Base-by-base conservation (phyloP, 495 filamentous ascomycete genomes). In the Tuber calosporum region DNA sequence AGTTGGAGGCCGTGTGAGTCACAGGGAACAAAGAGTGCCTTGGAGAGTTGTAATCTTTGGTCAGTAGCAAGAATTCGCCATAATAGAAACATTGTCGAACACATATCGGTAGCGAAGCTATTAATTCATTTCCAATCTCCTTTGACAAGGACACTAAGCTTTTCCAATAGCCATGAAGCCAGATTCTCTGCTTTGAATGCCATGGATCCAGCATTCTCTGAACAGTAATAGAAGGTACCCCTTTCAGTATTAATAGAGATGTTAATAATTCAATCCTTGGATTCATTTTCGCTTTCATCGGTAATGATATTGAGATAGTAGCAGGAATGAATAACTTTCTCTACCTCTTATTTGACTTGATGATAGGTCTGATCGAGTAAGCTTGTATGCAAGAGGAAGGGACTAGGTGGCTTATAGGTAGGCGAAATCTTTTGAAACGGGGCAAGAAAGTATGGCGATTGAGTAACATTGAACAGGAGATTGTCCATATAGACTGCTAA, bases 241-340 rank as follows among this genome's bases (percentile, higher is more conserved):
- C 30, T 1, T 19, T 71, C 42, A 15, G 43, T 71, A 20, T 39
- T 39, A 4, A 71, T 38, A 0, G 11, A 58, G 4, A 71, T 26
- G 13, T 71, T 71, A 20, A 66, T 71, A 17, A 71, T 71, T 41
- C 48, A 19, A 40, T 41, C 34, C 34, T 66, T 66, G 0, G 48
- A 71, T 13, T 40, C 38, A 17, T 62, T 40, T 30, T 66, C 70
- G 30, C 70, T 71, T 41, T 66, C 45, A 26, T 71, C 45, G 2
- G 36, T 30, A 66, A 71, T 66, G 34, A 62, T 71, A 30, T 71
- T 71, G 45, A 71, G 15, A 40, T 39, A 71, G 30, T 8, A 39
- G 66, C n/a, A 39, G 1, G 9, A 40, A n/a, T n/a, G 13, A 3
- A 71, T 7, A 66, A 71, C 17, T n/a, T 62, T 26, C 53, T 71